phyloP scores from a whole-genome alignment of 2,329 filamentous ascomycete species.

The Epichloe baconii region DNA sequence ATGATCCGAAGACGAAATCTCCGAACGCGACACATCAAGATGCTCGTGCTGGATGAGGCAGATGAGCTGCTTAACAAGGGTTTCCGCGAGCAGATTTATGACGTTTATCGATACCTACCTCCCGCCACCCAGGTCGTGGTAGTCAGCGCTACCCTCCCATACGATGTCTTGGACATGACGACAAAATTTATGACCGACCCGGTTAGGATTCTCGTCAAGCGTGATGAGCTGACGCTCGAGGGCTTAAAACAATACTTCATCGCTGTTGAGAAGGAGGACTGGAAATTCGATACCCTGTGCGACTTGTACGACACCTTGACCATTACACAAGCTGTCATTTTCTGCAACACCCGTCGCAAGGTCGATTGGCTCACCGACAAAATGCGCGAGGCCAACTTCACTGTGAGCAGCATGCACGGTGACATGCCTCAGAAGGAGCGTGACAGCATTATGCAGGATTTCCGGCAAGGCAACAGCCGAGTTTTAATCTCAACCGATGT shows the following conservation, averaged over 20 bases:
- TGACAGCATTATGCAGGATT: conserved; percentile 98
- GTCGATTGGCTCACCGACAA: conserved; percentile 99
- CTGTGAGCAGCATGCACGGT: conserved; percentile 95
- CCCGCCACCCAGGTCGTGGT: conserved; percentile 98
- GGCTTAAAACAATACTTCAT: conserved; percentile 99
- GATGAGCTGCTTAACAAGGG: conserved; percentile 71
- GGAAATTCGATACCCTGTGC: conserved; percentile 98
- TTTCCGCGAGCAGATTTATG: conserved; percentile 97
- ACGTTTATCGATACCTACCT: conserved; percentile 93
- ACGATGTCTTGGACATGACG: conserved; percentile 97
- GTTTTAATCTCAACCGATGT: conserved; percentile 97
- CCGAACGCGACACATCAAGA: conserved; percentile 50
- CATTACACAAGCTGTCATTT: conserved; percentile 97
- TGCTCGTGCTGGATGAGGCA: conserved; percentile 49
- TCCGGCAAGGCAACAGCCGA: conserved; percentile 88
- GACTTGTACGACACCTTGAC: conserved; percentile 98
- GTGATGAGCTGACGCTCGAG: conserved; percentile 94
- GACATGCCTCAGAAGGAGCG: conserved; percentile 98
- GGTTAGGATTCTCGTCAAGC: conserved; percentile 92
- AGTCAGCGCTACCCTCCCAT: conserved; percentile 88
- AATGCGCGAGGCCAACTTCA: conserved; percentile 98
- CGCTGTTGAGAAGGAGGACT: conserved; percentile 97
- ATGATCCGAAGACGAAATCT: conserved; percentile 47
- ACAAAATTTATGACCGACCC: conserved; percentile 99
- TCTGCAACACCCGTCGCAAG: conserved; percentile 98